Conservation (phyloP, 345 rosid species). For the Eucalyptus brandiana region DNA sequence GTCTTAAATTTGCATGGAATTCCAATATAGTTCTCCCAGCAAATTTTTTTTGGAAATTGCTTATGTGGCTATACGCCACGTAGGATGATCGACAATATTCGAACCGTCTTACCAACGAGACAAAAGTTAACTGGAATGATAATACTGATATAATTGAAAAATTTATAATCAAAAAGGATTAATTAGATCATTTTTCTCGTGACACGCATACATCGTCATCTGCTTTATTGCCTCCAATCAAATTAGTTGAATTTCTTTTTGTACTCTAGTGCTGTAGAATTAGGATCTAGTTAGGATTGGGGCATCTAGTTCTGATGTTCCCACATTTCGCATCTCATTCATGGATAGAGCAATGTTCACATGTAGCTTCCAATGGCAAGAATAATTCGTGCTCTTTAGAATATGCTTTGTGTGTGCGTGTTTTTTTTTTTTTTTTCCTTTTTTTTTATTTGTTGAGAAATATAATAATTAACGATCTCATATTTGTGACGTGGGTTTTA, state of each 20-base stretch:
- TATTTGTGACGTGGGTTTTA: neutral
- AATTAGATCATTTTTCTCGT: neutral
- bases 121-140: neutral
- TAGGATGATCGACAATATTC: accelerated
- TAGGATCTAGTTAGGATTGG: neutral
- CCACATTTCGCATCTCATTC: neutral
- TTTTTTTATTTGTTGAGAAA: neutral
- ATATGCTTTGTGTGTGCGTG: neutral
- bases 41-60: accelerated
- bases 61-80: accelerated
- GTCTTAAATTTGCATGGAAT: neutral
- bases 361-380: neutral
- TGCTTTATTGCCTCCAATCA: neutral
- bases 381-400: neutral
- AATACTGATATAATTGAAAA: neutral
- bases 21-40: accelerated
- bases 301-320: neutral
- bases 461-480: neutral
- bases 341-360: neutral
- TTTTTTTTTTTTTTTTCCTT: accelerated
- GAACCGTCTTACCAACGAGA: too few species aligned
- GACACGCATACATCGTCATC: neutral
- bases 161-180: accelerated
- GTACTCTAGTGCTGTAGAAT: neutral
- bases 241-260: neutral